phyloP scores from a whole-genome alignment of 768 basidiomycete genomes.

The Agaricus blazei region DNA sequence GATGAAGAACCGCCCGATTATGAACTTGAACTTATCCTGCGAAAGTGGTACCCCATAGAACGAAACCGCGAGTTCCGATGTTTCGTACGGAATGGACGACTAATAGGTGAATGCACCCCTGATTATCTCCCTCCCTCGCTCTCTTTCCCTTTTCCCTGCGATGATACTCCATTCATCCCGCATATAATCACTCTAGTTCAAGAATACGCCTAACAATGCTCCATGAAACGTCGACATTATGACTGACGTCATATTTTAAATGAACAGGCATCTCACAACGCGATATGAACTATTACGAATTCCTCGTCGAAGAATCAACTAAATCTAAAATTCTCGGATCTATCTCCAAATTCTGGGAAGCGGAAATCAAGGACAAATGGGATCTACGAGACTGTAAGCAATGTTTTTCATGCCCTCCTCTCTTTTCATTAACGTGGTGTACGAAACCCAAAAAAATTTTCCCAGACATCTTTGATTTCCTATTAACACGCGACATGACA shows the following conservation, averaged over 20 bases:
- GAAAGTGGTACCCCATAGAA: constrained; percentile 88
- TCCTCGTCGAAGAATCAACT: constrained; percentile 61
- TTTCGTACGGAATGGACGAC: constrained; percentile 69
- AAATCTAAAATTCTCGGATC: constrained; percentile 45
- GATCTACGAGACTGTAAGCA: constrained; percentile 61
- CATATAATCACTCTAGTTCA: background rate
- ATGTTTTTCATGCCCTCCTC: background rate
- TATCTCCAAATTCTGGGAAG: constrained; percentile 62
- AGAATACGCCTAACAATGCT: background rate
- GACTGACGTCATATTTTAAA: background rate
- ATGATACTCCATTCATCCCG: background rate
- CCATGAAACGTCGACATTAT: background rate
- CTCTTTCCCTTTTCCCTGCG: background rate
- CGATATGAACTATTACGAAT: constrained; percentile 86
- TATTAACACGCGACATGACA: constrained; percentile 76
- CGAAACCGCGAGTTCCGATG: constrained; percentile 83
- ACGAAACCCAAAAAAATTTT: background rate
- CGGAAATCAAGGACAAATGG: constrained; percentile 47
- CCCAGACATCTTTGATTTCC: constrained; percentile 80
- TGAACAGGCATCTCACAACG: constrained; percentile 79
- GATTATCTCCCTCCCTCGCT: too few relatives aligned
- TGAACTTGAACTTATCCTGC: constrained; percentile 77
- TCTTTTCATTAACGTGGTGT: background rate
- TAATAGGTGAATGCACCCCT: constrained; percentile 58
- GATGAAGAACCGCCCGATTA: constrained; percentile 28